These are phyloP conservation scores for Aspergillus uvarum DNA, from an alignment of 2,329 filamentous ascomycete species.

Conservation along the genomic window DNA sequence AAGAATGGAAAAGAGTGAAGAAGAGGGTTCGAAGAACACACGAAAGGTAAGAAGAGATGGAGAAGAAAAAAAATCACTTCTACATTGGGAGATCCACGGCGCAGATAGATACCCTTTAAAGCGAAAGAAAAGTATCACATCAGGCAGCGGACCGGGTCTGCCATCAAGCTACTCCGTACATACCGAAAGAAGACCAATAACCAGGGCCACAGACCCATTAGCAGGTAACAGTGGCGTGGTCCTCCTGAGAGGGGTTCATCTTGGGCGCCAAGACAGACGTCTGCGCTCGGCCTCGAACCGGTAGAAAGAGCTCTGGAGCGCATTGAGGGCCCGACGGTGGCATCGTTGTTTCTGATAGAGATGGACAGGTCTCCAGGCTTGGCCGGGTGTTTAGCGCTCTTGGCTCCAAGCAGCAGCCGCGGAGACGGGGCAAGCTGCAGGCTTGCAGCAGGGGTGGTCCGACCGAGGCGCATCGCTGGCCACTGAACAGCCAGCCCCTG, in stretches of 20 bases:
- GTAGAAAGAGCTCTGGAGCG: not conserved
- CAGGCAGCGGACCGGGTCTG: conserved; percentile 14
- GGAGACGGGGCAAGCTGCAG: conserved; percentile 1
- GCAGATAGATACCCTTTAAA: conserved; percentile 17
- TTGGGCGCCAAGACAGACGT: conserved; percentile 15
- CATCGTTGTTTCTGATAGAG: conserved; percentile 10
- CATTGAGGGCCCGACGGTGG: not conserved
- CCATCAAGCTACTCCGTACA: not conserved
- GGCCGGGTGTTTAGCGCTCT: conserved; percentile 7
- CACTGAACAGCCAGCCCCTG: not conserved
- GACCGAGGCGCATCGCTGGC: conserved; percentile 2
- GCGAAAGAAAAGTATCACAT: conserved; percentile 10
- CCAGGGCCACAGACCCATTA: conserved; percentile 2
- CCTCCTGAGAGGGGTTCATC: conserved; percentile 10
- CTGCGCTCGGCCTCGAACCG: conserved; percentile 7
- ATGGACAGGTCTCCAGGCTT: conserved; percentile 4
- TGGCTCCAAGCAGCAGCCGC: conserved; percentile 2
- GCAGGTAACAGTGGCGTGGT: conserved; percentile 15
- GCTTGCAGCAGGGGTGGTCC: conserved; percentile 2
- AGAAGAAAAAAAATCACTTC: conserved; percentile 12
- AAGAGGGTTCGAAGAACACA: conserved; percentile 4
- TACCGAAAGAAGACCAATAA: conserved; percentile 9
- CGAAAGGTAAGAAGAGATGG: conserved; percentile 1
- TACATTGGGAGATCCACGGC: conserved; percentile 13
- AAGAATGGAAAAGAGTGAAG: conserved; percentile 6